Percentiles rank a stretch among this genome's conserved stretches.
These are phyloP conservation scores for Coleophoma crateriformis DNA, from an alignment of 2,329 filamentous ascomycete species.

Conservation along the genomic window DNA sequence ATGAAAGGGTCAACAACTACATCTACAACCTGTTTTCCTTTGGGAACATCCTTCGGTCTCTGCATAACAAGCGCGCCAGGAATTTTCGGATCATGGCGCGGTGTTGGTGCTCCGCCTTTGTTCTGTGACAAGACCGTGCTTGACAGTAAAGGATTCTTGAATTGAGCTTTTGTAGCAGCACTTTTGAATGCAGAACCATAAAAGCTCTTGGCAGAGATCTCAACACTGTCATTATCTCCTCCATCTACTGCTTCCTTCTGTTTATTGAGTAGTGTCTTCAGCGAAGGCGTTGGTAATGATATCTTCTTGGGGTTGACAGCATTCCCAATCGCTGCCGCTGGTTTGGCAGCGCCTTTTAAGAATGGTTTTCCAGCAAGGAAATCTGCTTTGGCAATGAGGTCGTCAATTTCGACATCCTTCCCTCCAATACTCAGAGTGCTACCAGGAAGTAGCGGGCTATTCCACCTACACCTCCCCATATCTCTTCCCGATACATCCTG, in stretches of 20 bases:
- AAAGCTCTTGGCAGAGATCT: constrained; percentile 32
- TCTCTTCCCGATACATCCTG: constrained; percentile 59
- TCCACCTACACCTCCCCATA: constrained; percentile 52
- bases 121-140: constrained; percentile 43
- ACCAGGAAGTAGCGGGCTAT: constrained; percentile 51
- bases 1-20: constrained; percentile 67
- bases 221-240: constrained; percentile 13
- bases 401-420: constrained; percentile 65
- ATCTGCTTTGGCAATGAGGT: constrained; percentile 53
- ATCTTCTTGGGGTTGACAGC: constrained; percentile 5
- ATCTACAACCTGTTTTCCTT: constrained; percentile 62
- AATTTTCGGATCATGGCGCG: constrained; percentile 59
- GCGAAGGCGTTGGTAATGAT: constrained; percentile 1
- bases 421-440: constrained; percentile 56
- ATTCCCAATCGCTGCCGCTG: constrained; percentile 5
- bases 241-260: constrained; percentile 4
- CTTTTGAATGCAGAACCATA: constrained; percentile 31
- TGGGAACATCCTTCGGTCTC: constrained; percentile 46
- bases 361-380: constrained; percentile 44
- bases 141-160: constrained; percentile 57
- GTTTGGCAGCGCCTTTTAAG: constrained; percentile 22
- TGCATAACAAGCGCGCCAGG: constrained; percentile 63
- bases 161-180: constrained; percentile 37
- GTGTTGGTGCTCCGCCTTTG: constrained; percentile 41
- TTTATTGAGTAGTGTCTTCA: constrained; percentile 14